Evolutionary conservation across 2,329 filamentous ascomycete species (phyloP), one percentile per base, ranked within the genome.

Genomic region (Scleromitrula shiraiana): DNA sequence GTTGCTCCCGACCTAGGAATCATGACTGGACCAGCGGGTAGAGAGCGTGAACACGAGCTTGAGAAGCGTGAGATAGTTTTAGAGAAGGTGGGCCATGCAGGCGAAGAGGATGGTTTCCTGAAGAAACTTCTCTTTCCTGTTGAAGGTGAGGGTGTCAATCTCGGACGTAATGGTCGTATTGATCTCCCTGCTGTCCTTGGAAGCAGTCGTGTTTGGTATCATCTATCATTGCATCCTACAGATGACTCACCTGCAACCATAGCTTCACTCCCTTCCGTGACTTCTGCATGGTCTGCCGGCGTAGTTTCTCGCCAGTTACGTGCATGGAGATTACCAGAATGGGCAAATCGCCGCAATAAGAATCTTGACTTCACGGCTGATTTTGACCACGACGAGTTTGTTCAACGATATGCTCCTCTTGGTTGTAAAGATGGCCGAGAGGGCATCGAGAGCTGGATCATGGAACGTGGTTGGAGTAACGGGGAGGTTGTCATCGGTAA

Each of bases 401-500:
- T 82, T 17, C 81, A 83, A 57, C 82, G 93, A 37, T 98, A 96
- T 64, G 74, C 81, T 5, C 73, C 79, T 5, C 76, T 98, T 0
- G 93, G 93, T 12, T 98, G 93, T 65, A 80, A 83, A 58, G 88
- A 95, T 55, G 93, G 93, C 49, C 82, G 81, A 53, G 93, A 98
- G 53, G 93, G 91, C 40, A 89, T 96, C 45, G 88, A 97, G 63
- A 94, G 78, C 59, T 98, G 91, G 88, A 76, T 94, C 50, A 76
- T 97, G 41, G 90, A 97, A 67, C 82, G 93, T 50, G 93, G 93
- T 1, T 98, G 93, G 93, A 96, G 88, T 69, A 98, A 98, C 58
- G 93, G 93, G 32, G 93, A 97, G 68, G 89, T 97, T 2, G 81
- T 95, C 5, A 74, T 97, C 26, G 93, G 93, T 47, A 83, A 82